A percentile compares a stretch with the other conserved stretches of the same genome.
phyloP scores from a whole-genome alignment of 441 rosid species.

The Gossypium schwendimanii region DNA sequence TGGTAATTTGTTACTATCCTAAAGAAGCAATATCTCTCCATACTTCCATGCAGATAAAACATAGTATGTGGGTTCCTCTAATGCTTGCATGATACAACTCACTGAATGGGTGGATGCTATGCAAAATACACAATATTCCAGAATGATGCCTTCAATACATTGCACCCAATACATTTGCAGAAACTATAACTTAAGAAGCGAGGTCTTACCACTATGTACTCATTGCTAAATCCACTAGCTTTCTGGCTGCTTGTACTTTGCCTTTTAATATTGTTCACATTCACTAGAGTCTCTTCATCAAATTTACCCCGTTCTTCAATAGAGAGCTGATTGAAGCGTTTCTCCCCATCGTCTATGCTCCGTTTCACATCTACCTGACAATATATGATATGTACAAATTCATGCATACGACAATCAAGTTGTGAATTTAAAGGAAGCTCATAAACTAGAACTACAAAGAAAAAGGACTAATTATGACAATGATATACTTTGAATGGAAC shows the following conservation, averaged over 20 bases:
- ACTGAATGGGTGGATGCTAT: not conserved
- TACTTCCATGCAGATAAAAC: conserved; percentile 1
- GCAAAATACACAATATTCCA: not conserved
- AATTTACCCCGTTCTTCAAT: conserved; percentile 94
- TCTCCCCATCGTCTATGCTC: conserved; percentile 69
- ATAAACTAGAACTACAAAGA: not conserved
- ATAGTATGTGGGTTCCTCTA: not conserved
- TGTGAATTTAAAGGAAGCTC: not conserved
- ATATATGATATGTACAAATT: not conserved
- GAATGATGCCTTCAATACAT: not conserved
- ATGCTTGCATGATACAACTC: not conserved
- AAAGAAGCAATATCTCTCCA: not conserved
- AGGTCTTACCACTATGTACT: conserved; percentile 74
- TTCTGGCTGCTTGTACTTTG: conserved; percentile 48
- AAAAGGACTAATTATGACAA: not conserved
- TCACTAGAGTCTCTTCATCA: conserved; percentile 88
- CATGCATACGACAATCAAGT: not conserved
- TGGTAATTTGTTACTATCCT: not conserved
- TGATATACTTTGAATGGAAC: not conserved
- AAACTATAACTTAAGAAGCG: not conserved
- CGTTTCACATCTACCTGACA: conserved; percentile 65
- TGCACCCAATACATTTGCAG: not conserved
- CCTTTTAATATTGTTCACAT: conserved; percentile 65
- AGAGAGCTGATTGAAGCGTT: conserved; percentile 79
- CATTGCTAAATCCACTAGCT: conserved; percentile 65